phyloP scores from a whole-genome alignment of 257 asterid genomes.

The Anisodus acutangulus region DNA sequence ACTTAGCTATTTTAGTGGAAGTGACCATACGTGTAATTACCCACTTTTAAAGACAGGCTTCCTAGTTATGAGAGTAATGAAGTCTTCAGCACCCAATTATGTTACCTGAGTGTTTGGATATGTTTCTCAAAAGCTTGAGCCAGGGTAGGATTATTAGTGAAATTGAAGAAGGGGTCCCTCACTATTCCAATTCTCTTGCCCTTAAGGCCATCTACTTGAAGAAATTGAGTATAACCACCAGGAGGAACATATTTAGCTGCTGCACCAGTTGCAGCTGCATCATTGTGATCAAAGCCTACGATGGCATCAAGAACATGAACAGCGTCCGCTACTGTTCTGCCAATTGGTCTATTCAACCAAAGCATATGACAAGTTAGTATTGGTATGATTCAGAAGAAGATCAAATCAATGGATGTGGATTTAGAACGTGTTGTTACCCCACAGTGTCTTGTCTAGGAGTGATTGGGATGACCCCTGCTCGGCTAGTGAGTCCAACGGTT shows the following conservation, averaged over 20 bases:
- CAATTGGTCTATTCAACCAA: constrained; percentile 47
- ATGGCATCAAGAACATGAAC: constrained; percentile 57
- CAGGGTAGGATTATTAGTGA: constrained; percentile 13
- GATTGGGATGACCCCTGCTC: constrained; percentile 70
- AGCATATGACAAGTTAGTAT: background rate
- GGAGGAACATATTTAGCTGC: constrained; percentile 46
- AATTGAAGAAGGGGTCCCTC: constrained; percentile 40
- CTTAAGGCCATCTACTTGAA: constrained; percentile 46
- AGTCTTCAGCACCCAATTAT: background rate
- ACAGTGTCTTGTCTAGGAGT: constrained; percentile 68
- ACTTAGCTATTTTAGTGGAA: too few relatives aligned
- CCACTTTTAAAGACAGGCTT: too few relatives aligned
- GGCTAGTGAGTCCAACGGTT: constrained; percentile 71
- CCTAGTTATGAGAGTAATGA: background rate
- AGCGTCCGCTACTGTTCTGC: constrained; percentile 56
- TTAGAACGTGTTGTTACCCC: constrained; percentile 42
- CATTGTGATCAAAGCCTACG: constrained; percentile 52
- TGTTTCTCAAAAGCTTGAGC: constrained; percentile 38
- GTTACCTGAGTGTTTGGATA: constrained; percentile 44
- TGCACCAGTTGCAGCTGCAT: constrained; percentile 41
- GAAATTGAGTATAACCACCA: constrained; percentile 53
- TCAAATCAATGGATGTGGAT: background rate
- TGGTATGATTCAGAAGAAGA: background rate
- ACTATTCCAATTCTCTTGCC: constrained; percentile 54
- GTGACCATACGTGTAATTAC: too few relatives aligned